These are phyloP conservation scores for Penicillium soppii DNA, from an alignment of 495 filamentous ascomycete species.

Conservation along the genomic window DNA sequence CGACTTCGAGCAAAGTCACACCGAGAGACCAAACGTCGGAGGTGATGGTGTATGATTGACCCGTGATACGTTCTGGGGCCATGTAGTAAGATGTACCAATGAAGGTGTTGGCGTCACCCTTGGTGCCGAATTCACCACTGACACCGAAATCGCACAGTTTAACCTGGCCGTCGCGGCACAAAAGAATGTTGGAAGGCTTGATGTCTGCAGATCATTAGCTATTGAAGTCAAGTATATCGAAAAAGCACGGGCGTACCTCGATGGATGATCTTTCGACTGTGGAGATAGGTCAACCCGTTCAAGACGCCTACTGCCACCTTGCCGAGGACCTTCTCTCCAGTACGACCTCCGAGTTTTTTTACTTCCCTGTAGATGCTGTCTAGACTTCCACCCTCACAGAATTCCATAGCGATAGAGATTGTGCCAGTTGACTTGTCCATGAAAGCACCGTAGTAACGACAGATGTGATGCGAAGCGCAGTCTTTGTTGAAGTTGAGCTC, in stretches of 20 bases:
- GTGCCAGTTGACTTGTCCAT: constrained; percentile 90
- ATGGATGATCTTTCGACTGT: constrained; percentile 95
- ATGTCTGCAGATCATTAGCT: constrained; percentile 59
- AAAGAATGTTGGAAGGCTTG: constrained; percentile 95
- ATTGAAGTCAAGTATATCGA: not conserved
- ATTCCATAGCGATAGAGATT: constrained; percentile 98
- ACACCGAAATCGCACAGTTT: constrained; percentile 99
- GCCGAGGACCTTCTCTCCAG: constrained; percentile 96
- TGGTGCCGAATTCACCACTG: constrained; percentile 95
- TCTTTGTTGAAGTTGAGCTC: constrained; percentile 97
- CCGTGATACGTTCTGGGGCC: constrained; percentile 97
- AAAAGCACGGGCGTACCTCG: constrained; percentile 51
- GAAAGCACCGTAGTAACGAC: constrained; percentile 95
- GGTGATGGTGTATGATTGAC: constrained; percentile 96
- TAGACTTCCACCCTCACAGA: constrained; percentile 93
- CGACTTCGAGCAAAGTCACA: constrained; percentile 94
- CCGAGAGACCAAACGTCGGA: constrained; percentile 97
- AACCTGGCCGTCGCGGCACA: constrained; percentile 89
- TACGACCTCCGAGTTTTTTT: constrained; percentile 89
- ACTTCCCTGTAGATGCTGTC: constrained; percentile 97
- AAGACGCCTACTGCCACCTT: constrained; percentile 96
- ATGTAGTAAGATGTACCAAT: constrained; percentile 99
- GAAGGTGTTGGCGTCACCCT: constrained; percentile 97
- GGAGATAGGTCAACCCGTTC: constrained; percentile 93
- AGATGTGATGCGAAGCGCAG: constrained; percentile 90